phyloP scores from a whole-genome alignment of 2,329 filamentous ascomycete genomes.

The Ophiostoma perfectum region DNA sequence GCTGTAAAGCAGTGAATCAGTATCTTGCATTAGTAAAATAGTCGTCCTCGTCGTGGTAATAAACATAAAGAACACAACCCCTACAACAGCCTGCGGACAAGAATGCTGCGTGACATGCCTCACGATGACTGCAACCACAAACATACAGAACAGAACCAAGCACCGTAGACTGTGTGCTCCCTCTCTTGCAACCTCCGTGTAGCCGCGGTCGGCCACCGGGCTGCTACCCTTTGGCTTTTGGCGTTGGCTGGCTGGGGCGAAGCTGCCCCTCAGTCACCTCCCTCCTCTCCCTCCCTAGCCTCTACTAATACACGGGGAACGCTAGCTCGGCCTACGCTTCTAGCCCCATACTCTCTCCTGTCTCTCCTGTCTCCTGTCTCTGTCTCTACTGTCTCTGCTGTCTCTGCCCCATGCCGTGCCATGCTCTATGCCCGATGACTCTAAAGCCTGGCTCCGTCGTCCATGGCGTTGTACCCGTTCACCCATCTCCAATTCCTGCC shows the following conservation, averaged over 20 bases:
- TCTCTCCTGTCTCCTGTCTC: background rate
- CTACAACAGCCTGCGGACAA: background rate
- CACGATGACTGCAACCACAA: background rate
- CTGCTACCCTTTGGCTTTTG: background rate
- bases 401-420: too few species aligned
- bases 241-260: background rate
- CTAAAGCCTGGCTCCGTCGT: too few species aligned
- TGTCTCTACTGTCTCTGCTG: background rate
- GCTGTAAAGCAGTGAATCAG: too few species aligned
- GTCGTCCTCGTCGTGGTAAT: too few species aligned
- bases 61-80: background rate
- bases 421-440: too few species aligned
- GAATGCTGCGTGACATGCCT: background rate
- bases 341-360: conserved; percentile 4
- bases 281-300: background rate
- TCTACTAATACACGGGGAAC: background rate
- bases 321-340: conserved; percentile 6
- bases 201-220: conserved; percentile 25
- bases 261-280: conserved; percentile 10
- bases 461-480: conserved; percentile 3
- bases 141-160: background rate
- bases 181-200: conserved; percentile 26
- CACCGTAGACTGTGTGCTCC: background rate
- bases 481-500: conserved; percentile 3
- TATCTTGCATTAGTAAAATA: too few species aligned